Percentiles rank a stretch among this genome's conserved stretches.
These are phyloP conservation scores for Closterium sp. DNA, from an alignment of 139 green algal species.

Conservation along the genomic window DNA sequence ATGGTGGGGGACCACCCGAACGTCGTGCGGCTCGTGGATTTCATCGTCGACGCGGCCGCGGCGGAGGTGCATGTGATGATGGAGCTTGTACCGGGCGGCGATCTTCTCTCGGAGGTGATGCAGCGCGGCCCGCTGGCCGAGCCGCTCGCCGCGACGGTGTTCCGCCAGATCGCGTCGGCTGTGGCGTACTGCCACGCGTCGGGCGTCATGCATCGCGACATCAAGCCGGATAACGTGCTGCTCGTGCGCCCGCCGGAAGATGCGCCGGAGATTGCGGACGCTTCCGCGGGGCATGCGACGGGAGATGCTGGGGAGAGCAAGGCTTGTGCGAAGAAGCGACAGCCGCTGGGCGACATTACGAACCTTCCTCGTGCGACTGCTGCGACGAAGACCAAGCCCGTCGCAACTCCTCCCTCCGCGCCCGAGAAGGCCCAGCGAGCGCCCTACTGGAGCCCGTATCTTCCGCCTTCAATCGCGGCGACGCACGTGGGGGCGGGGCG, in stretches of 20 bases:
- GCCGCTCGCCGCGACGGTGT: conserved; percentile 19
- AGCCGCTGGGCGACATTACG: not conserved
- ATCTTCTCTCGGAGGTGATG: conserved; percentile 90
- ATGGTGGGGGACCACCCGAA: conserved; percentile 10
- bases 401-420: not conserved
- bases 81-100: conserved; percentile 80
- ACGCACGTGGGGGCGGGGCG: not conserved
- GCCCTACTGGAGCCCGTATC: not conserved
- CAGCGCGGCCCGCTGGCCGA: not conserved
- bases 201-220: conserved; percentile 79
- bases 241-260: conserved; percentile 57
- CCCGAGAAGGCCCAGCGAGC: not conserved
- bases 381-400: not conserved
- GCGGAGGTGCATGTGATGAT: conserved; percentile 28
- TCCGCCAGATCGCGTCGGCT: conserved; percentile 34
- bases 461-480: not conserved
- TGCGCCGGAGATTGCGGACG: not conserved
- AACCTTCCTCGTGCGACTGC: not conserved
- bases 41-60: conserved; percentile 34
- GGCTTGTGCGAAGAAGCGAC: not conserved
- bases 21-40: conserved; percentile 31
- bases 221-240: conserved; percentile 83
- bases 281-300: not conserved
- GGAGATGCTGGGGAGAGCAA: not conserved
- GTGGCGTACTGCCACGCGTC: conserved; percentile 66